These are phyloP conservation scores for Daldinia sp. DNA, from an alignment of 2,329 filamentous ascomycete species.

Conservation along the genomic window DNA sequence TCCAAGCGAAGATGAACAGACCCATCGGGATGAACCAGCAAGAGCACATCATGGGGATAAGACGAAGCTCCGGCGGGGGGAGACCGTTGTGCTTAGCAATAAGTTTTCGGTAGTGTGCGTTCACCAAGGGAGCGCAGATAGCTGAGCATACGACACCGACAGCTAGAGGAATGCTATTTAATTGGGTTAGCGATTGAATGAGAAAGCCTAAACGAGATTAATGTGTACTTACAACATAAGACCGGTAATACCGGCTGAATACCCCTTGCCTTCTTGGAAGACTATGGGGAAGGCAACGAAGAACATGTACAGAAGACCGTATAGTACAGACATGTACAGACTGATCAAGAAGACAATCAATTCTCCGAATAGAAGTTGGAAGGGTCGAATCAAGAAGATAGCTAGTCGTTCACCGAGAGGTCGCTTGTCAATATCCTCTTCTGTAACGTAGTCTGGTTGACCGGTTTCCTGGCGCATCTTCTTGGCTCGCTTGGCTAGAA, in stretches of 20 bases:
- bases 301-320: slow-evolving; percentile 81
- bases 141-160: slow-evolving; percentile 79
- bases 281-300: slow-evolving; percentile 78
- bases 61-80: slow-evolving; percentile 80
- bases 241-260: slow-evolving; percentile 77
- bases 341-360: slow-evolving; percentile 87
- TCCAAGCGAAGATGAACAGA: slow-evolving; percentile 70
- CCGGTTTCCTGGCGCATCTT: slow-evolving; percentile 78
- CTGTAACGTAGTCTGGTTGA: slow-evolving; percentile 77
- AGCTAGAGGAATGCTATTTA: slow-evolving; percentile 74
- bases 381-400: slow-evolving; percentile 83
- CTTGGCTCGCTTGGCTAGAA: slow-evolving; percentile 77
- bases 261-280: slow-evolving; percentile 84
- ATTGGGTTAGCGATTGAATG: slow-evolving; percentile 50
- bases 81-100: slow-evolving; percentile 48
- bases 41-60: slow-evolving; percentile 85
- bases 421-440: slow-evolving; percentile 81
- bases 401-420: slow-evolving; percentile 75
- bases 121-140: slow-evolving; percentile 76
- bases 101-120: slow-evolving; percentile 78
- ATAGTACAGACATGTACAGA: slow-evolving; percentile 87
- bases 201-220: slow-evolving; percentile 63
- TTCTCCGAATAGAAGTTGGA: slow-evolving; percentile 86
- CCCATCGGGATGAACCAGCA: slow-evolving; percentile 77
- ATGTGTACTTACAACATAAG: slow-evolving; percentile 73